Conservation (phyloP, 495 filamentous ascomycete species). For the Darksidea phi region DNA sequence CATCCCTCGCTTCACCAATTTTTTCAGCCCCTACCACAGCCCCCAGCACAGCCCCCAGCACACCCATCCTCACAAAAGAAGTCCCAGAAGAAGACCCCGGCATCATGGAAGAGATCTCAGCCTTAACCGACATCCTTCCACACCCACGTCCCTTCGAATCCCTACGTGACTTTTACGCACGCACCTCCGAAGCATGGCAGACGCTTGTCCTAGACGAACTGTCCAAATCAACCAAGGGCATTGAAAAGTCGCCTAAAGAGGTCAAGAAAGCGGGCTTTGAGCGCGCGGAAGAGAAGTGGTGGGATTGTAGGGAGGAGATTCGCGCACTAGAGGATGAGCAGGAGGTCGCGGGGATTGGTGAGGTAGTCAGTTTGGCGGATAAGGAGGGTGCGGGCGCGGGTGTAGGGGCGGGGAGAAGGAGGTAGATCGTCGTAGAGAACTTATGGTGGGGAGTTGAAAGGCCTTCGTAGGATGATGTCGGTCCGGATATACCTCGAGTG, state of each 20-base stretch:
- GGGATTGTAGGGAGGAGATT: conserved; percentile 96
- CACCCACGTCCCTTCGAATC: conserved; percentile 86
- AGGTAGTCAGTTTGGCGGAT: conserved; percentile 85
- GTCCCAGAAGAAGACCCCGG: conserved; percentile 54
- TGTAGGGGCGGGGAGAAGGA: conserved; percentile 19
- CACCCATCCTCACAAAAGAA: conserved; percentile 36
- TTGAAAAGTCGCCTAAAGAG: conserved; percentile 78
- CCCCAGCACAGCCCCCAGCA: conserved; percentile 39
- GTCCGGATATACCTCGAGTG: not conserved
- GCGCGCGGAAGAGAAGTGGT: conserved; percentile 93
- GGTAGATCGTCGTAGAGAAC: too few species aligned
- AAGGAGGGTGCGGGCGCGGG: conserved; percentile 33
- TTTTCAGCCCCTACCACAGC: conserved; percentile 42
- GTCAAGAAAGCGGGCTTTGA: conserved; percentile 85
- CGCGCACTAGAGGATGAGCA: conserved; percentile 92
- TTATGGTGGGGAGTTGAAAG: too few species aligned
- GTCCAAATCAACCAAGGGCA: conserved; percentile 56
- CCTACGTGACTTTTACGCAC: conserved; percentile 84
- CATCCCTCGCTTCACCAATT: conserved; percentile 49
- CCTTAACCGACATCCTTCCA: conserved; percentile 58
- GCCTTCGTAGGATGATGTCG: not conserved
- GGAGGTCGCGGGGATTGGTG: conserved; percentile 90
- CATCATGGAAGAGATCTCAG: conserved; percentile 41
- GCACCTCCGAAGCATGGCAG: conserved; percentile 90
- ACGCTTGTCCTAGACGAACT: conserved; percentile 69